Evolutionary conservation across 495 filamentous ascomycete genomes (phyloP), one percentile per base, ranked within the genome.

Genomic region (Durotheca rogersii): DNA sequence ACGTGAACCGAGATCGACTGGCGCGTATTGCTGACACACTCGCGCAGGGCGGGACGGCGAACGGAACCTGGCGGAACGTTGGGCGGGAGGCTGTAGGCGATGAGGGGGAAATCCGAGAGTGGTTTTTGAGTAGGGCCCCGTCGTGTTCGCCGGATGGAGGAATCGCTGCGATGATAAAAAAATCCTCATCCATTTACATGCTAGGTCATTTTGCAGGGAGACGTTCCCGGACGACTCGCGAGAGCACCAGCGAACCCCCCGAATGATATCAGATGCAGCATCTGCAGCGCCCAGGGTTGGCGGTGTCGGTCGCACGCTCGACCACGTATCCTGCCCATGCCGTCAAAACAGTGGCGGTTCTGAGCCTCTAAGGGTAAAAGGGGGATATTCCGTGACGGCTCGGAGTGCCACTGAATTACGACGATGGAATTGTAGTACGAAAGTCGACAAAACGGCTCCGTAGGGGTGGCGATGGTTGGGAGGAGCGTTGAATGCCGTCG

Each of bases 261-360:
- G 12, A 23, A 42, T 17, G 14, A 25, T 23, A 43, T 43, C 32
- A 42, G 37, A 43, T 54, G 44, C 42, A 42, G 11, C 37, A 38
- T 42, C 18, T 18, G 16, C 6, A 17, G 7, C 15, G 27, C 21
- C 16, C 23, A 42, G 25, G 25, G 32, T 27, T 42, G 42, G 42
- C 38, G 43, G 43, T 48, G 43, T 54, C 51, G 43, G 44, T 54
- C 43, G 51, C 43, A 48, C 15, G 29, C 23, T 38, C 32, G 17
- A 10, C 18, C n/a, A 11, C 10, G 17, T 21, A 35, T 15, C 31
- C 31, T 33, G 21, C 18, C 10, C 9, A 27, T 4, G 20, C 39
- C 17, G 14, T 19, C 31, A 21, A 34, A 38, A 16, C 7, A 20
- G 23, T 2, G 10, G 25, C 31, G 0, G 15, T 7, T 27, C 9